These are phyloP conservation scores for Trifolium dubium DNA, from an alignment of 306 rosid genomes.

Conservation along the genomic window DNA sequence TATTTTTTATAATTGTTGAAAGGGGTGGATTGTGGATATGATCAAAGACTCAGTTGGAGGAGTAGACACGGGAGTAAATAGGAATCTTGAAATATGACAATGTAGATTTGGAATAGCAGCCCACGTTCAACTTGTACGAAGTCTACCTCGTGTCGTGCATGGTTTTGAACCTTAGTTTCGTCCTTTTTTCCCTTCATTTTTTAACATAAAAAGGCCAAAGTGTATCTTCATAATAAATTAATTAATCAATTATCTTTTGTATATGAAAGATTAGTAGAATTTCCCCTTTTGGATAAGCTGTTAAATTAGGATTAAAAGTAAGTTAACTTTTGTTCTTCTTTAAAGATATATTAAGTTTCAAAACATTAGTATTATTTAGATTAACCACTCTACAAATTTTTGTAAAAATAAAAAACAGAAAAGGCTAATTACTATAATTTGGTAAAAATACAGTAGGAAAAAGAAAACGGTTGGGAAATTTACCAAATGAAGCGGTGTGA, in stretches of 20 bases:
- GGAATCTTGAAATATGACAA: conserved; percentile 17
- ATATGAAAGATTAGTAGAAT: too few relatives aligned
- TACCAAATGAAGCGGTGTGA: conserved; percentile 94
- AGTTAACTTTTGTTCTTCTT: not conserved
- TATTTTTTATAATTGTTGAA: too few relatives aligned
- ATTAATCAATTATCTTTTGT: not conserved
- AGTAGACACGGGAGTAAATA: not conserved
- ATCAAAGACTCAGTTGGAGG: not conserved
- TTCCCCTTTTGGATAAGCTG: too few relatives aligned
- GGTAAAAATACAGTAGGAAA: not conserved
- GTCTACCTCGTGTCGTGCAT: conserved; percentile 30
- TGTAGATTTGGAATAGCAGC: conserved; percentile 2
- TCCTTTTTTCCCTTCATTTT: not conserved
- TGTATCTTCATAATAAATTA: not conserved
- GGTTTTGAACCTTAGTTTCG: conserved; percentile 14
- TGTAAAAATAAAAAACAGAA: not conserved
- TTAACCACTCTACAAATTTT: not conserved
- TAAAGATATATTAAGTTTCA: not conserved
- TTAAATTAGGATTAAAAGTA: not conserved
- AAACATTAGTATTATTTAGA: not conserved
- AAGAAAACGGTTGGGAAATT: not conserved
- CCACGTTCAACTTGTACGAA: conserved; percentile 45
- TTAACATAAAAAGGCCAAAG: not conserved
- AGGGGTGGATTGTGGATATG: too few relatives aligned
- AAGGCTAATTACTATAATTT: not conserved